These are phyloP conservation scores for Eucalyptus brandiana DNA, from an alignment of 345 rosid species.

Conservation along the genomic window DNA sequence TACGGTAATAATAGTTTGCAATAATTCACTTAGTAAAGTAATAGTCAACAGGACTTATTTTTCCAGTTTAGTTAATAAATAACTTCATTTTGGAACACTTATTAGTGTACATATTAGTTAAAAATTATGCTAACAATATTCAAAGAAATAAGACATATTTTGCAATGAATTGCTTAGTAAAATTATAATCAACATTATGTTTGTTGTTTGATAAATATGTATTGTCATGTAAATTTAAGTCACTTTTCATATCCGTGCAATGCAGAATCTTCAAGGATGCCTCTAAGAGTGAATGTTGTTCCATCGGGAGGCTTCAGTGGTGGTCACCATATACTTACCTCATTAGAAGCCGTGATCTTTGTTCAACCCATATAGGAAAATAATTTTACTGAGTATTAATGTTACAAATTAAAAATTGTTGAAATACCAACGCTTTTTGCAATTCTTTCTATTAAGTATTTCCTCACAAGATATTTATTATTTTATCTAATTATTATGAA, in stretches of 20 bases:
- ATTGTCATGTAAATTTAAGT: background rate
- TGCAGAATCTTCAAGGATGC: background rate
- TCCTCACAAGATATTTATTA: too few species aligned
- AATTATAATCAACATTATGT: background rate
- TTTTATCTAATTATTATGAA: too few species aligned
- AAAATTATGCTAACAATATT: background rate
- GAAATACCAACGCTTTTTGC: background rate
- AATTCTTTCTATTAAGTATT: background rate
- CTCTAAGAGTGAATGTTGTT: background rate
- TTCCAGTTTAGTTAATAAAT: background rate
- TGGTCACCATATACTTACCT: background rate
- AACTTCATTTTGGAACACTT: background rate
- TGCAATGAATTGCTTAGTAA: background rate
- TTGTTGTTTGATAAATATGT: background rate
- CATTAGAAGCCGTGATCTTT: background rate
- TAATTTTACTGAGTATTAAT: background rate
- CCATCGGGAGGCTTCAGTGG: background rate
- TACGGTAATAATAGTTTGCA: background rate
- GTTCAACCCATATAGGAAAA: background rate
- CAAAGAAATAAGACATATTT: background rate
- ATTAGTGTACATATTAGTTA: background rate
- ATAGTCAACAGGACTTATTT: background rate
- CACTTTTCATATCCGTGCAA: background rate
- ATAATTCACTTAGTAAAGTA: background rate
- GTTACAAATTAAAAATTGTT: too few species aligned